These are phyloP conservation scores for Sextonia rubra DNA, from an alignment of 164 flowering plant genomes.

Conservation along the genomic window DNA sequence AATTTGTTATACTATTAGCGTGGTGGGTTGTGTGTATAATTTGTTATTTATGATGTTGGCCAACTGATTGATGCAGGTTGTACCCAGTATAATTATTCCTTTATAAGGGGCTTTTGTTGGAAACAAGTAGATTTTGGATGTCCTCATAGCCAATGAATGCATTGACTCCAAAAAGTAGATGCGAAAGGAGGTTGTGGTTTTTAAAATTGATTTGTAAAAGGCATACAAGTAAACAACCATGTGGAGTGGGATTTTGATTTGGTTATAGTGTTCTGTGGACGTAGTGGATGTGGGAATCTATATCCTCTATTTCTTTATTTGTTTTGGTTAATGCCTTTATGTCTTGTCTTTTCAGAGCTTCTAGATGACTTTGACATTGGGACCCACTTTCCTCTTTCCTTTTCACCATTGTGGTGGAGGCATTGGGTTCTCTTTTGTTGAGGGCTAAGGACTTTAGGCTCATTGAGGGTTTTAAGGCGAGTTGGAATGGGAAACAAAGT, in stretches of 20 bases:
- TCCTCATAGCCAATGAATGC: background rate
- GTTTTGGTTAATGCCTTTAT: background rate
- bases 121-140: background rate
- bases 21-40: too few species aligned
- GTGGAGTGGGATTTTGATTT: background rate
- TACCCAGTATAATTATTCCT: too few species aligned
- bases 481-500: too few species aligned
- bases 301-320: background rate
- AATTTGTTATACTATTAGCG: too few species aligned
- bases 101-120: too few species aligned
- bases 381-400: background rate
- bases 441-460: too few species aligned
- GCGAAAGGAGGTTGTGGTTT: background rate
- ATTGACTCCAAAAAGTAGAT: background rate
- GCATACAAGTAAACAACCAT: background rate
- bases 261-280: background rate
- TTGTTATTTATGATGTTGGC: too few species aligned
- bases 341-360: background rate
- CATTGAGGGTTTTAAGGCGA: too few species aligned
- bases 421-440: too few species aligned
- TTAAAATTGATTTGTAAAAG: background rate
- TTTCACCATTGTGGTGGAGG: too few species aligned
- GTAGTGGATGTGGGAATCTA: background rate
- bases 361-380: slow-evolving; percentile 1
- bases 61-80: too few species aligned